phyloP scores from a whole-genome alignment of 2,329 filamentous ascomycete genomes.

The Fusarium sp. region DNA sequence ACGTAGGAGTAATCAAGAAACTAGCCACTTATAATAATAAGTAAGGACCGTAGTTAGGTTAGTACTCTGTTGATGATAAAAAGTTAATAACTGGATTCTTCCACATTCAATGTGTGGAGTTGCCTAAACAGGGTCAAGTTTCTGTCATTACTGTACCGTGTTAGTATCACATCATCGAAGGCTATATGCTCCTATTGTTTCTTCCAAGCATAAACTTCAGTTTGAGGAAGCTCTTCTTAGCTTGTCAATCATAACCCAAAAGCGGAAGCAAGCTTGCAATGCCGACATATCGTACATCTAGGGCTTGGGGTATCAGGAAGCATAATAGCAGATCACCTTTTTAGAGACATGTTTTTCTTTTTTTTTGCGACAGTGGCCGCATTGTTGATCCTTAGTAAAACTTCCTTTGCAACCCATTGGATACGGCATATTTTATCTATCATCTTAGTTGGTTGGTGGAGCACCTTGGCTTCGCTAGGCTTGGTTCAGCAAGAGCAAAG shows the following conservation, averaged over 20 bases:
- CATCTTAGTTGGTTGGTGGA: neutral
- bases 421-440: neutral
- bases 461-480: neutral
- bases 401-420: neutral
- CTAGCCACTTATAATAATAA: neutral
- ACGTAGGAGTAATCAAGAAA: neutral
- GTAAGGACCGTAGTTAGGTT: neutral
- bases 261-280: neutral
- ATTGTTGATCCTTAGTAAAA: neutral
- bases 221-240: neutral
- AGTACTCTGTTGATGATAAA: neutral
- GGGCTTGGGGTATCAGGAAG: neutral
- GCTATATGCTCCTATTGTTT: neutral
- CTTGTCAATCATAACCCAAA: neutral
- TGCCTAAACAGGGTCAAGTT: neutral
- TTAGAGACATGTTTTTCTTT: neutral
- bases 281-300: neutral
- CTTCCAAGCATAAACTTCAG: neutral
- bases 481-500: slow-evolving; percentile 1
- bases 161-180: neutral
- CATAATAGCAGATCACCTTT: neutral
- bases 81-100: neutral
- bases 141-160: neutral
- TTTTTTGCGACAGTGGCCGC: neutral
- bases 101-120: neutral